phyloP scores from a whole-genome alignment of 331 rosid species.

The Quercus tomentella region DNA sequence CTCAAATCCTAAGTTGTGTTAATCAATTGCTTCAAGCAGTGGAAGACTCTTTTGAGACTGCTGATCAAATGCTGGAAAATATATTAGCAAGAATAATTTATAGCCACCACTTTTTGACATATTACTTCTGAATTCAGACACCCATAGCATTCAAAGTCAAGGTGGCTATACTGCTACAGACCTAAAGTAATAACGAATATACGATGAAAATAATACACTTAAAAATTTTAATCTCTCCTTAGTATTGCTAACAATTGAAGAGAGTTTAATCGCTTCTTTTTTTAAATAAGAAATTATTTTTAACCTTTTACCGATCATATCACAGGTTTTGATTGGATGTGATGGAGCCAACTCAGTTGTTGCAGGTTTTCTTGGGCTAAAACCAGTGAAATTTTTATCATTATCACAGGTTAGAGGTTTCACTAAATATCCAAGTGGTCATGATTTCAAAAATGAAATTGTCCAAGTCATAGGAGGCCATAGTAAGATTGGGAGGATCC shows the following conservation, averaged over 20 bases:
- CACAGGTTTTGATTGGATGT: constrained; percentile 54
- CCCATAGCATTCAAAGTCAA: too few relatives aligned
- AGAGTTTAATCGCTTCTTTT: background rate
- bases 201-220: background rate
- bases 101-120: too few relatives aligned
- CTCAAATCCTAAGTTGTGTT: background rate
- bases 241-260: too few relatives aligned
- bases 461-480: constrained; percentile 12
- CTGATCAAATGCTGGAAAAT: background rate
- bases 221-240: too few relatives aligned
- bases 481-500: constrained; percentile 35
- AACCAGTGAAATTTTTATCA: constrained; percentile 4
- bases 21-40: background rate
- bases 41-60: background rate
- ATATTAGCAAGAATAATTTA: too few relatives aligned
- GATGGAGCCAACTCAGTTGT: constrained; percentile 52
- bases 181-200: background rate
- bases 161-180: too few relatives aligned
- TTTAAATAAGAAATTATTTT: background rate
- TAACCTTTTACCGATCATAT: background rate
- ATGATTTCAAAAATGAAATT: constrained; percentile 30
- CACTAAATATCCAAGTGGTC: constrained; percentile 38
- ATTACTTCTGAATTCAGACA: too few relatives aligned
- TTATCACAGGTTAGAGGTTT: constrained; percentile 41
- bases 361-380: constrained; percentile 31